phyloP scores from a whole-genome alignment of 1,284 basidiomycete genomes.

The Apiotrichum siamense region DNA sequence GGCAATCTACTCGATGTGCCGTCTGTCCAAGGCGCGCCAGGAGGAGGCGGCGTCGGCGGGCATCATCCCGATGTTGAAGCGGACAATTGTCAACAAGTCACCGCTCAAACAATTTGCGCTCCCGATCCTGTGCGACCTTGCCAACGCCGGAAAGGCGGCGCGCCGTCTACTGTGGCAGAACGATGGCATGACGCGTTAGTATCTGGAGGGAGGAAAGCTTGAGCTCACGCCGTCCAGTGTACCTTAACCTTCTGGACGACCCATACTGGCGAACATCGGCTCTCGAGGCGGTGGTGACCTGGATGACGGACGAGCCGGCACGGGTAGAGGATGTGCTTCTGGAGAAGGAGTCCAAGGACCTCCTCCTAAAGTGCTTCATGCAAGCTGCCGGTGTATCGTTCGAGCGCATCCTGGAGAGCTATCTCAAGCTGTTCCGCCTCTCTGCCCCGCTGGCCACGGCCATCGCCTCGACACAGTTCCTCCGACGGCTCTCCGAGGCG shows the following conservation, averaged over 20 bases:
- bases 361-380: constrained; percentile 75
- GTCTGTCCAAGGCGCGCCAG: constrained; percentile 86
- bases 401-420: constrained; percentile 85
- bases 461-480: constrained; percentile 71
- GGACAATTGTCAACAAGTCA: constrained; percentile 76
- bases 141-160: constrained; percentile 86
- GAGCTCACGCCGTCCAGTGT: constrained; percentile 53
- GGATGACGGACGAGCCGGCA: constrained; percentile 92
- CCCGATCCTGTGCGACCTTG: constrained; percentile 91
- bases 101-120: constrained; percentile 94
- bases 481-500: constrained; percentile 80
- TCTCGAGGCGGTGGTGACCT: constrained; percentile 81
- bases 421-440: constrained; percentile 79
- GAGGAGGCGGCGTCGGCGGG: constrained; percentile 95
- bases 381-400: constrained; percentile 85
- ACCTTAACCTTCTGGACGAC: constrained; percentile 77
- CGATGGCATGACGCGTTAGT: constrained; percentile 59
- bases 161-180: constrained; percentile 82
- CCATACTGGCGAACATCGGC: constrained; percentile 95
- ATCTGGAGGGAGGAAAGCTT: background rate
- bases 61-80: constrained; percentile 82
- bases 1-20: constrained; percentile 88
- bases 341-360: constrained; percentile 62
- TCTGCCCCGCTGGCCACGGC: constrained; percentile 68
- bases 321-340: constrained; percentile 84